phyloP scores from a whole-genome alignment of 164 flowering plant species.

The Magnolia officinalis region DNA sequence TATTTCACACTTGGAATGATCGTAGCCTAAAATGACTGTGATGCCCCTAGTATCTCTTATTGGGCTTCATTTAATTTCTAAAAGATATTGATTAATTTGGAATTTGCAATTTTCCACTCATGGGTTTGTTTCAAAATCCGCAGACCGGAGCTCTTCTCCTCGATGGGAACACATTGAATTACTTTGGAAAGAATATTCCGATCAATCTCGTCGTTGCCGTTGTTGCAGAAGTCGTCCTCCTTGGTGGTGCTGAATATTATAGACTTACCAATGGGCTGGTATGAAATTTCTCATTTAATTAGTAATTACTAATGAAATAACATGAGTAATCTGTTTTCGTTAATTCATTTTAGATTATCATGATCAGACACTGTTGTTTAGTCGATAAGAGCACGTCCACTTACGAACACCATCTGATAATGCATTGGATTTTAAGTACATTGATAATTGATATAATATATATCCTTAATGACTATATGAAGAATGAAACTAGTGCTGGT shows the following conservation, averaged over 20 bases:
- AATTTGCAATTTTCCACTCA: neutral
- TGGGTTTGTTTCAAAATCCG: neutral
- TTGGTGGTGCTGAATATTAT: conserved; percentile 98
- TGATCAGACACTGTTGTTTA: too few relatives aligned
- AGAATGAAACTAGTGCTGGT: neutral
- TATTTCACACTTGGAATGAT: neutral
- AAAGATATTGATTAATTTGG: neutral
- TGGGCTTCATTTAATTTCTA: neutral
- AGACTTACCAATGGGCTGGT: conserved; percentile 94
- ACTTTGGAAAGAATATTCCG: conserved; percentile 96
- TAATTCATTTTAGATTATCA: too few relatives aligned
- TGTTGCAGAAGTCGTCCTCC: conserved; percentile 78
- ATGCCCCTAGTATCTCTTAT: neutral
- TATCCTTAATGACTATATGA: neutral
- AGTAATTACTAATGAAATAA: neutral
- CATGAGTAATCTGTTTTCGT: too few relatives aligned
- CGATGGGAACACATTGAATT: conserved; percentile 95
- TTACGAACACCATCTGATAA: too few relatives aligned
- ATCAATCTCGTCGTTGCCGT: conserved; percentile 87
- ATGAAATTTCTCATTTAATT: conserved; percentile 11
- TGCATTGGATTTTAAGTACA: neutral
- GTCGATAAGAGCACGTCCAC: too few relatives aligned
- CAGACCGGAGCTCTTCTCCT: conserved; percentile 99
- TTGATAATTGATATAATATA: too few relatives aligned
- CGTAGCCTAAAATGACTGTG: neutral